phyloP scores from a whole-genome alignment of 2,329 filamentous ascomycete species.

The Aspergillus uvarum region DNA sequence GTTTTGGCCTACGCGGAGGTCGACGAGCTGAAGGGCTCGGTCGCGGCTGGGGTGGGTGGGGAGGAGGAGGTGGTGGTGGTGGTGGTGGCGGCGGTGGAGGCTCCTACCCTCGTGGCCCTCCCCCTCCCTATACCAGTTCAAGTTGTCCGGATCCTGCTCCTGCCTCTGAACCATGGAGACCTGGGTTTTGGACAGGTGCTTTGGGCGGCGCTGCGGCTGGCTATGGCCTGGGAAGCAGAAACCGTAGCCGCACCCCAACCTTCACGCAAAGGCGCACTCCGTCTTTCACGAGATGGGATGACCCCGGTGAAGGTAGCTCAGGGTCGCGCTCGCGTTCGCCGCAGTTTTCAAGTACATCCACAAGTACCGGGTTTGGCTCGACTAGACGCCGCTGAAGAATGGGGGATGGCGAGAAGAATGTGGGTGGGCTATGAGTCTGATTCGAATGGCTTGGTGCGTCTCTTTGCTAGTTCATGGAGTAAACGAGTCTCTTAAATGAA shows the following conservation, averaged over 20 bases:
- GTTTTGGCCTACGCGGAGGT: constrained; percentile 24
- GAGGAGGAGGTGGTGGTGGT: constrained; percentile 36
- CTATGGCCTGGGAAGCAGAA: constrained; percentile 41
- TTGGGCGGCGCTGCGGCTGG: constrained; percentile 44
- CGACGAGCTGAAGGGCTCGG: constrained; percentile 32
- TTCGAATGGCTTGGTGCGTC: background rate
- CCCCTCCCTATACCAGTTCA: constrained; percentile 42
- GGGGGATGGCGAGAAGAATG: background rate
- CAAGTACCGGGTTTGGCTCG: constrained; percentile 49
- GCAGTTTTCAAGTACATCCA: constrained; percentile 32
- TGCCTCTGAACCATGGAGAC: constrained; percentile 37
- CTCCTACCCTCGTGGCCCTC: constrained; percentile 34
- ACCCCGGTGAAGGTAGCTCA: constrained; percentile 37
- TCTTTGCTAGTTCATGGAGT: background rate
- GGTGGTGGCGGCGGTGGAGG: constrained; percentile 21
- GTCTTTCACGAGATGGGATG: constrained; percentile 18
- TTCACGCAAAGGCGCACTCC: constrained; percentile 18
- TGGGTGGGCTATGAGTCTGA: background rate
- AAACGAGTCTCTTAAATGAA: background rate
- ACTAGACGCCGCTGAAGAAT: constrained; percentile 39
- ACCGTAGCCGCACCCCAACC: constrained; percentile 15
- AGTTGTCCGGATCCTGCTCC: constrained; percentile 27
- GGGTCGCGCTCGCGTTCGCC: constrained; percentile 31
- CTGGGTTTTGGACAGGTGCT: constrained; percentile 50
- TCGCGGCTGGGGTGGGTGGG: constrained; percentile 31